Evolutionary conservation across 75 land plant species (phyloP), one percentile per base, ranked within the genome.

Genomic region (Cunninghamia lanceolata): DNA sequence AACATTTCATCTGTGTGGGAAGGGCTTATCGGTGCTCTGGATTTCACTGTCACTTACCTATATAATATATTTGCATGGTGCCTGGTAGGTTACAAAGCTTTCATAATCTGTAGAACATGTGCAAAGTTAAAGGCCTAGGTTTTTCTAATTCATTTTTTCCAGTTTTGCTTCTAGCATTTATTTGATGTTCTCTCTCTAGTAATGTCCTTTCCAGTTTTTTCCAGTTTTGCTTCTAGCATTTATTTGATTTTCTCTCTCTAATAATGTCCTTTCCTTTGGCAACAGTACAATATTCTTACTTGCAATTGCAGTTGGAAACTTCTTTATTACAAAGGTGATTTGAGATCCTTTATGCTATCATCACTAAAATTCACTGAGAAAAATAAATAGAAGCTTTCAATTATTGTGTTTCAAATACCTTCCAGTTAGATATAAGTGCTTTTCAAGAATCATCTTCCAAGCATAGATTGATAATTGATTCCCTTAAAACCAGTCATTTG

Each of bases 21-120:
- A 66, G 82, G 99, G 96, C 25, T 93, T 97, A 95, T 90, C 96
- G 14, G 35, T 89, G 89, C 85, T 96, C 43, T 96, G 98, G 98
- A 92, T 96, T 42, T 82, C 91, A 16, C 78, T 94, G 46, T 97
- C 99, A 59, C 82, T 91, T 56, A 71, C 70, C 87, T 97, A 96
- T 86, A 59, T 97, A 38, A 81, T 79, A 16, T 94, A 96, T 85
- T 86, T 97, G 40, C 99, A 97, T 89, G 99, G 95, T 85, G 94
- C 91, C 82, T 96, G 99, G 99, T 97, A 87, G 52, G 86, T 50
- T 17, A 9, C 39, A 40, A 30, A 76, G 79, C 78, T 28, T 34
- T 50, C 30, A 32, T 77, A 36, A 32, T 40, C 32, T 10, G 2
- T 86, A 25, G 11, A 42, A 83, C 85, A 38, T 25, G 38, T 46